Evolutionary conservation across 495 filamentous ascomycete species (phyloP), one percentile per base, ranked within the genome.

Genomic region (Aspergillus biplanus): DNA sequence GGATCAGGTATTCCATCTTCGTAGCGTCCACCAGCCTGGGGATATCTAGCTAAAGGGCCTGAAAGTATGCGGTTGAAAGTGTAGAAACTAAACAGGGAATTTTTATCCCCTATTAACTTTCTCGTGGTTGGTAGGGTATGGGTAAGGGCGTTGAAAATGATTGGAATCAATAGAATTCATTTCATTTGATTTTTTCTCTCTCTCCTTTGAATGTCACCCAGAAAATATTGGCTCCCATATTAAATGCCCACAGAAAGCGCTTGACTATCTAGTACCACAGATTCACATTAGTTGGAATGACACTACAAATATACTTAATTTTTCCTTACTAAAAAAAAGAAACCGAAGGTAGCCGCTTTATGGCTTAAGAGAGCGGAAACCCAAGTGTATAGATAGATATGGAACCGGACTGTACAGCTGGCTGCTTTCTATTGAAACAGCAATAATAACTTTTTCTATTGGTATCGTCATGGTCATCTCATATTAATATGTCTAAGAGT

Each of bases 1-100:
- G 90, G 61, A 99, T 88, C 50, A 99, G 85, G 67, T 90, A 98
- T 60, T 95, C 86, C 85, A 92, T 89, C 52, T 16, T 63, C 21
- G 47, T 32, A 21, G 31, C 27, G 15, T 33, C 34, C 15, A 44
- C 34, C 33, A 18, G 47, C 47, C 39, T 44, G 16, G 47, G 6
- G 21, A 31, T 21, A 18, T 27, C 16, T 58, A 44, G 31, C 6
- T 6, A 44, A 44, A 44, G 4, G 39, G 5, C 8, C 57, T 37
- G 9, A 8, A 16, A 21, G 12, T 34, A 34, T 34, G 21, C 5
- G 7, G 21, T 11, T 18, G 1, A 11, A 31, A 35, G 7, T 9
- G 13, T n/a, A 13, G 39, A 11, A 12, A 6, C 11, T 44, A 7
- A 11, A 13, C 39, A 4, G 11, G 39, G 39, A 11, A 44, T 13